Evolutionary conservation across 1,284 basidiomycete species (phyloP).

Genomic region (Porodaedalea pini): DNA sequence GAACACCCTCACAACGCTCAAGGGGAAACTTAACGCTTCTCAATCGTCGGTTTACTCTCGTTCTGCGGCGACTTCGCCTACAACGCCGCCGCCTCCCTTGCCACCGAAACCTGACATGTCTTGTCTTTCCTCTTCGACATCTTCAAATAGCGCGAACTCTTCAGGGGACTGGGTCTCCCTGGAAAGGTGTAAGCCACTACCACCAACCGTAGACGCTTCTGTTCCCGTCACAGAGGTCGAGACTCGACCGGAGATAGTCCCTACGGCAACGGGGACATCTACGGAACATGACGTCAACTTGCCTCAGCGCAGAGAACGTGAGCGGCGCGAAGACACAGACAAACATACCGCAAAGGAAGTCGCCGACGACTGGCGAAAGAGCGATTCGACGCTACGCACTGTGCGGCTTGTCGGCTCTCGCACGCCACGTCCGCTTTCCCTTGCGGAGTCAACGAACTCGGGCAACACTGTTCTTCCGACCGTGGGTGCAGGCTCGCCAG

Average conservation of each 20-base stretch:
- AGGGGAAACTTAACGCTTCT: constrained; percentile 18
- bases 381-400: constrained; percentile 20
- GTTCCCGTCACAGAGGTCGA: constrained; percentile 1
- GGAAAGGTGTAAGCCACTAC: constrained; percentile 3
- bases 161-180: constrained; percentile 7
- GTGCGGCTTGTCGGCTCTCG: constrained; percentile 19
- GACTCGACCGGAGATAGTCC: constrained; percentile 6
- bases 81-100: constrained; percentile 12
- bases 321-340: constrained; percentile 9
- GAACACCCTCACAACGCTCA: constrained; percentile 15
- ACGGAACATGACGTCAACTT: constrained; percentile 12
- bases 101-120: constrained; percentile 17
- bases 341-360: constrained; percentile 15
- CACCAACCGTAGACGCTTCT: not conserved
- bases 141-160: not conserved
- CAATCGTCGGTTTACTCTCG: constrained; percentile 16
- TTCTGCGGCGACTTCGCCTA: constrained; percentile 2
- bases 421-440: constrained; percentile 21
- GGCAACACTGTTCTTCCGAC: constrained; percentile 18
- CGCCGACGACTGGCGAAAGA: constrained; percentile 22
- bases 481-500: constrained; percentile 9
- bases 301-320: constrained; percentile 16
- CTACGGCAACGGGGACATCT: constrained; percentile 4
- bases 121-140: constrained; percentile 6
- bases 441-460: constrained; percentile 21